Base-by-base conservation (phyloP, 2,329 filamentous ascomycete genomes). In the Teratosphaeria pseudoeucalypti region DNA sequence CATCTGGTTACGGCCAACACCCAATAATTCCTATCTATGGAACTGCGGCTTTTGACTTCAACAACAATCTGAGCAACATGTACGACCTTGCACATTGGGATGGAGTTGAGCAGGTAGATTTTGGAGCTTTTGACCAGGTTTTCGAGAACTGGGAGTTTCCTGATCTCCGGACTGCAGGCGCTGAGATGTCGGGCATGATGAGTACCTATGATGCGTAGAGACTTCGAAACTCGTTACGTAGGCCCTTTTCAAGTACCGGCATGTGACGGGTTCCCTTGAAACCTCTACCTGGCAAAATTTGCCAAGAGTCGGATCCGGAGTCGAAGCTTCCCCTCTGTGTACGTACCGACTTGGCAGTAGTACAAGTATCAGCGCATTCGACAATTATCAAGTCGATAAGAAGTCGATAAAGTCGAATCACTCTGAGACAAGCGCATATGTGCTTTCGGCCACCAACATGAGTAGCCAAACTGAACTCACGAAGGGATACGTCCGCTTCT, bases 81-180 rank as follows among this genome's bases (percentile, higher is more conserved):
- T 43, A 43, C 37, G 37, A 43, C 16, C 37, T 16, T 29, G 47
- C 29, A n/a, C 14, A 27, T 2, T 57, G 54, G 27, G 54, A 59
- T 26, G 54, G 23, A 12, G 19, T 54, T 19, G 54, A 54, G 32
- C 16, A 58, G 16, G 59, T 61, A 27, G 60, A 61, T 53, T 61
- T 61, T 29, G 16, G 37, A 16, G 60, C 60, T 37, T 61, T 61
- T 39, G 60, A 59, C 34, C 37, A 54, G 11, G 60, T 61, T 7
- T 61, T 59, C 34, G 60, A 54, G 9, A 26, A 43, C 12, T 60
- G 58, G 58, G 54, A 57, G 54, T 52, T 60, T 32, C 57, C 27
- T n/a, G 52, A 19, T 34, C 54, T 27, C 5, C 12, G 16, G 37
- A 43, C 37, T n/a, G 37, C 16, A 14, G 37, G 16, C 12, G 12